Evolutionary conservation across 768 basidiomycete species (phyloP).

Genomic region (Mycena rosella): DNA sequence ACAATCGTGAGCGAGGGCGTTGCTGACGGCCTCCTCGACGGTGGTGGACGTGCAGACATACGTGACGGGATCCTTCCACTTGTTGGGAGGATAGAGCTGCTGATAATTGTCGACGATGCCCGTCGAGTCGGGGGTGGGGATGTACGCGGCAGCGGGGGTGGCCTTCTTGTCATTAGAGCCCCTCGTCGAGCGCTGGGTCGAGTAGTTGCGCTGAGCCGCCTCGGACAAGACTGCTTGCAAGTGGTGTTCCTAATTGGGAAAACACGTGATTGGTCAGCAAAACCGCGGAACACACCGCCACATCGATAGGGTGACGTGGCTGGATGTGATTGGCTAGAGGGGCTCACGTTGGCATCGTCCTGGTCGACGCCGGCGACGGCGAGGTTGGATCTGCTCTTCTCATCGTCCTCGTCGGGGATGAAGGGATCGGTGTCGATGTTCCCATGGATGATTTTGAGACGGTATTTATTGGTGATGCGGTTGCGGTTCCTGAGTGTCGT

Average conservation of each 20-base stretch:
- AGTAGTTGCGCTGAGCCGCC: conserved; percentile 32
- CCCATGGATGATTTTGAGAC: conserved; percentile 86
- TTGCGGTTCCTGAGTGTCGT: conserved; percentile 89
- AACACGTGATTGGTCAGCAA: conserved; percentile 53
- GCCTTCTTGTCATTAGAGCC: conserved; percentile 33
- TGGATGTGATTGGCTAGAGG: conserved; percentile 29
- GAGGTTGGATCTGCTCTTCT: conserved; percentile 83
- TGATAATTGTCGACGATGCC: conserved; percentile 86
- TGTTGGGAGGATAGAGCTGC: conserved; percentile 75
- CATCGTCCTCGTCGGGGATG: conserved; percentile 88
- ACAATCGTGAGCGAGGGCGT: conserved; percentile 79
- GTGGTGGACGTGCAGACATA: conserved; percentile 89
- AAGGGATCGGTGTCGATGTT: conserved; percentile 85
- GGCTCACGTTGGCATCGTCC: conserved; percentile 93
- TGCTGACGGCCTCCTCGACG: conserved; percentile 78
- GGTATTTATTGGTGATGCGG: conserved; percentile 93
- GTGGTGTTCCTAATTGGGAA: conserved; percentile 63
- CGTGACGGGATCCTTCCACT: conserved; percentile 83
- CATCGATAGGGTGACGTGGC: conserved; percentile 41
- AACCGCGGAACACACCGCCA: conserved; percentile 67
- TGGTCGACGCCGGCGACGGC: conserved; percentile 90
- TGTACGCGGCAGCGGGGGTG: conserved; percentile 73
- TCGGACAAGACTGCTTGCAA: conserved; percentile 60
- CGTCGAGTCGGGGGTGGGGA: conserved; percentile 94
- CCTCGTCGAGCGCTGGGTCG: conserved; percentile 26